A percentile compares a stretch with the other conserved stretches of the same genome.
Conservation (phyloP, 2,329 filamentous ascomycete species). For the Xylariales sp. region DNA sequence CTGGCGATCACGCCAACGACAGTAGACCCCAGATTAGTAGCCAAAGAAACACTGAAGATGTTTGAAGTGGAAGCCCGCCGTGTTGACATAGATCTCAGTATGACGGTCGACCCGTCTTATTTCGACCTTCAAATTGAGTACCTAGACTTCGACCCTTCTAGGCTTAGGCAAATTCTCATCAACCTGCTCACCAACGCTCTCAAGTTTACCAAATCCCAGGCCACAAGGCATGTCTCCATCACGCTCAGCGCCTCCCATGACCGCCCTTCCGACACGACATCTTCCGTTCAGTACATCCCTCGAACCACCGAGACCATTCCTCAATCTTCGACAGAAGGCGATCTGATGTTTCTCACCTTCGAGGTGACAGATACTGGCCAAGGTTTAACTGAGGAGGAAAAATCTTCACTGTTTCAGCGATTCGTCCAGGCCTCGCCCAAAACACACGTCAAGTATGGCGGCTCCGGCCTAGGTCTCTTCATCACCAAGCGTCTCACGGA, state of each 20-base stretch:
- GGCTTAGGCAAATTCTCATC: slow-evolving; percentile 70
- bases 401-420: slow-evolving; percentile 60
- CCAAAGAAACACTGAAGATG: slow-evolving; percentile 67
- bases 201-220: slow-evolving; percentile 58
- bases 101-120: slow-evolving; percentile 63
- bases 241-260: slow-evolving; percentile 40
- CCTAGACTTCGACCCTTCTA: slow-evolving; percentile 68
- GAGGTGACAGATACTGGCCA: slow-evolving; percentile 67
- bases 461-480: slow-evolving; percentile 66
- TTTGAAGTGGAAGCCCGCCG: slow-evolving; percentile 69
- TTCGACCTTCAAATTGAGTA: slow-evolving; percentile 59
- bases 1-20: slow-evolving; percentile 65
- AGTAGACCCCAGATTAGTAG: slow-evolving; percentile 61
- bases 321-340: slow-evolving; percentile 24
- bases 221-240: slow-evolving; percentile 51
- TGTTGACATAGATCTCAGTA: slow-evolving; percentile 65
- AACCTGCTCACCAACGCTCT: slow-evolving; percentile 66
- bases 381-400: slow-evolving; percentile 57
- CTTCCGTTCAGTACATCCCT: slow-evolving; percentile 58
- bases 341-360: slow-evolving; percentile 65
- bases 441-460: slow-evolving; percentile 67
- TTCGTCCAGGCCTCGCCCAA: slow-evolving; percentile 64
- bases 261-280: slow-evolving; percentile 36
- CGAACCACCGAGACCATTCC: slow-evolving; percentile 45
- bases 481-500: slow-evolving; percentile 71